Base-by-base conservation (phyloP, 306 rosid genomes). In the Datisca glomerata region DNA sequence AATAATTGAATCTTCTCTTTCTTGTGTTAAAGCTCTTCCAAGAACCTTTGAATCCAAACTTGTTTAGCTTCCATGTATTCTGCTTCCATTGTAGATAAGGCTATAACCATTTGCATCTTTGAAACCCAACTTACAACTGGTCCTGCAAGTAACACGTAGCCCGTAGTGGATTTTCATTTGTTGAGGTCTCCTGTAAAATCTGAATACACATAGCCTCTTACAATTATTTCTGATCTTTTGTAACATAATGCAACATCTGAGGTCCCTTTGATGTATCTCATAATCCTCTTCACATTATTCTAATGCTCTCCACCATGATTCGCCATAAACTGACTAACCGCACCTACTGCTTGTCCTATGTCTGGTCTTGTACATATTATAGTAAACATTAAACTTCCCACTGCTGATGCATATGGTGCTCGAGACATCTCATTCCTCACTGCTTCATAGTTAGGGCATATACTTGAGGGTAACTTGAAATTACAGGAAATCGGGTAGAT, bases 211-310 rank as follows among this genome's bases (percentile, higher is more conserved):
- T 21, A 43, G 10, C 48, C 29, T 8, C 31, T 22, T 0, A 43
- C 15, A 43, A 22, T 22, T 7, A 22, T 18, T 4, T 43, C 29
- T 0, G 5, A 21, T 43, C 48, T 28, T 43, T 3, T 7, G 2
- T 43, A 8, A 43, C 29, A 43, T 43, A 43, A 43, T 43, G 3
- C 48, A 22, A 4, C 1, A 43, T 21, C 1, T 43, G 17, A 43
- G 31, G 27, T 22, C 3, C 48, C 48, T 12, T 22, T 43, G 31
- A 43, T 43, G 29, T 43, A 43, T 43, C 48, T 7, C 15, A 21
- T 1, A 15, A 43, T 21, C 29, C 45, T 4, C 2, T 36, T 36
- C 9, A 9, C 31, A 25, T 4, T 25, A 25, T 4, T 25, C 31
- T 9, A 25, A 25, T 25, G 31, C 31, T 9, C 31, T 25, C 9